Percentiles rank a stretch among this genome's conserved stretches.
Evolutionary conservation across 257 asterid genomes (phyloP).

Genomic region (Verbena officinalis): DNA sequence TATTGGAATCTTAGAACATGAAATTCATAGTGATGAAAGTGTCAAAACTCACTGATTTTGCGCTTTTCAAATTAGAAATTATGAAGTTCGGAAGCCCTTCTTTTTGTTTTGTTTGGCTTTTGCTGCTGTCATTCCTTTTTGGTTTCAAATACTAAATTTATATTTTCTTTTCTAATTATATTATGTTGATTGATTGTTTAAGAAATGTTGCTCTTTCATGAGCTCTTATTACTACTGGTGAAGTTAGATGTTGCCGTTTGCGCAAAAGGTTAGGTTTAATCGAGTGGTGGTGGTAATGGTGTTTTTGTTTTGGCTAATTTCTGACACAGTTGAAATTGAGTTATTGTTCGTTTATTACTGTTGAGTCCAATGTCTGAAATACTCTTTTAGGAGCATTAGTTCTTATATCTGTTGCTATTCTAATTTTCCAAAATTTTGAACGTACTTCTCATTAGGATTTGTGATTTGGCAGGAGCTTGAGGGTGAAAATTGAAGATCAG

Average conservation of each 20-base stretch:
- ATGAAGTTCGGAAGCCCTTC: neutral
- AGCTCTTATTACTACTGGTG: conserved; percentile 18
- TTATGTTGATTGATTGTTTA: conserved; percentile 3
- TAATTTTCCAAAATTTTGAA: conserved; percentile 12
- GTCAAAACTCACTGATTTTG: neutral
- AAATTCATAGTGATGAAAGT: neutral
- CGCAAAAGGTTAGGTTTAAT: neutral
- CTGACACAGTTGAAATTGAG: conserved; percentile 9
- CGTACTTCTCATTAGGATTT: conserved; percentile 22
- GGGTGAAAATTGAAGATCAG: conserved; percentile 26
- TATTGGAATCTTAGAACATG: conserved; percentile 11
- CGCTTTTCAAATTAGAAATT: neutral
- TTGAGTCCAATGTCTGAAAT: conserved; percentile 1
- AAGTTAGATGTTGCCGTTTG: neutral
- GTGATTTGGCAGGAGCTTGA: conserved; percentile 28
- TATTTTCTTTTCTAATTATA: neutral
- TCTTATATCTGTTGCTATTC: neutral
- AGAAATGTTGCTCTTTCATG: neutral
- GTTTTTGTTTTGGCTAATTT: neutral
- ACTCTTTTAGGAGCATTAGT: conserved; percentile 19
- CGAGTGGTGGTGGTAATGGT: conserved; percentile 11
- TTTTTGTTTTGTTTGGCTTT: neutral
- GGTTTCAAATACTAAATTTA: too few species aligned
- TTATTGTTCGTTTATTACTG: conserved; percentile 12
- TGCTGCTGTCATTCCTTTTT: neutral